Base-by-base conservation (phyloP, 805 yeast species). In the Yarrowia divulgata region DNA sequence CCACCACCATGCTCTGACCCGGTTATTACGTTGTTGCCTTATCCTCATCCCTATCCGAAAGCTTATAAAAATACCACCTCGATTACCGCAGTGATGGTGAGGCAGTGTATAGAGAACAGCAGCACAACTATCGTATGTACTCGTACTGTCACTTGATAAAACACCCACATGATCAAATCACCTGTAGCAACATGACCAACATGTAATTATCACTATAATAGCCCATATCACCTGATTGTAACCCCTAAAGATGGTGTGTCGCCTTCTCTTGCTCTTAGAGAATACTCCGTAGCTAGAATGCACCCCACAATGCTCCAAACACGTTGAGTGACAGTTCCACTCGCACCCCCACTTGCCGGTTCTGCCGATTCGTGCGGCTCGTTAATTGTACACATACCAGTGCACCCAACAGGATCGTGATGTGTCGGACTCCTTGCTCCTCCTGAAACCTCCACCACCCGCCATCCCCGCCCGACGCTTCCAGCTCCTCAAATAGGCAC, bases 1-100 rank as follows among this genome's bases (percentile, higher is more conserved):
- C 43, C 45, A 19, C 60, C 45, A 54, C 29, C 60, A 54, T 54
- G 60, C 42, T 54, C 60, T 54, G 60, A 54, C 60, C 45, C 60
- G 60, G 60, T 54, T 54, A 54, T 52, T 54, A 34, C 29, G 29
- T 23, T 23, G 3, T 23, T 23, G 29, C 29, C 29, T 23, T 23
- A 23, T 23, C 45, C 45, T 39, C 39, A 39, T 37, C 57, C 34
- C 16, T 54, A 39, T 54, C 45, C 35, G 45, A 37, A 54, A 54
- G 60, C 8, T 39, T 54, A 54, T 54, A 54, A 19, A 37, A 37
- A 54, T 23, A 19, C 45, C 14, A 37, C 60, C 60, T 54, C 60
- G 18, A 52, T 52, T 37, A 39, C 60, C 45, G 60, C 23, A 13
- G 18, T 54, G 60, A 54, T 39, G 23, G 55, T 23, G 32, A 16